A percentile compares a stretch with the other conserved stretches of the same genome.
Evolutionary conservation across 371 early-diverging fungal genomes (phyloP).

Genomic region (Parasitella parasitica): DNA sequence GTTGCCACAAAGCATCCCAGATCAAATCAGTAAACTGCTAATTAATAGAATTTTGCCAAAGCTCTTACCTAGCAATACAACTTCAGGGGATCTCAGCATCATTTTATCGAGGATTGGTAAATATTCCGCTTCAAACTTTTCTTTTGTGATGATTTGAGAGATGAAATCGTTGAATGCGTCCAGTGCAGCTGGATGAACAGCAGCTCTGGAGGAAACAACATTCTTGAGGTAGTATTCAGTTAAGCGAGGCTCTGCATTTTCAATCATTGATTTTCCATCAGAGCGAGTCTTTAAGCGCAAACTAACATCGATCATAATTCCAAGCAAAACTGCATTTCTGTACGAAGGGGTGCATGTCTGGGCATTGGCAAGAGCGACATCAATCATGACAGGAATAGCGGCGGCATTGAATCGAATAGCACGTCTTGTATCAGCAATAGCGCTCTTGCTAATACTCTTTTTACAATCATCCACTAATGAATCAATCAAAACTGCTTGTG

Average conservation of each 20-base stretch:
- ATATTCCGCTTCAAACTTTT: constrained; percentile 51
- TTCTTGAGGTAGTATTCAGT: constrained; percentile 65
- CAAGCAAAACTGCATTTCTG: constrained; percentile 59
- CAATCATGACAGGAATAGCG: constrained; percentile 50
- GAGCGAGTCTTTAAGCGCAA: constrained; percentile 47
- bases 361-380: constrained; percentile 42
- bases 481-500: constrained; percentile 58
- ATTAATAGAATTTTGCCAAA: neutral
- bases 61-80: constrained; percentile 64
- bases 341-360: constrained; percentile 48
- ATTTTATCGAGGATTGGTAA: constrained; percentile 69
- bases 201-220: constrained; percentile 57
- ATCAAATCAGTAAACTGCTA: neutral
- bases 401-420: constrained; percentile 54
- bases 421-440: constrained; percentile 58
- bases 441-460: constrained; percentile 51
- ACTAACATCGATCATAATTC: constrained; percentile 57
- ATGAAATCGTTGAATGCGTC: constrained; percentile 64
- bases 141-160: constrained; percentile 46
- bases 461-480: constrained; percentile 45
- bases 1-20: neutral
- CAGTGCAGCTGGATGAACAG: constrained; percentile 53
- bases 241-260: constrained; percentile 45
- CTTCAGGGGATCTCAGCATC: constrained; percentile 87
- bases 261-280: constrained; percentile 34